These are phyloP conservation scores for Cytospora piceicola DNA, from an alignment of 2,329 filamentous ascomycete genomes.

Conservation along the genomic window DNA sequence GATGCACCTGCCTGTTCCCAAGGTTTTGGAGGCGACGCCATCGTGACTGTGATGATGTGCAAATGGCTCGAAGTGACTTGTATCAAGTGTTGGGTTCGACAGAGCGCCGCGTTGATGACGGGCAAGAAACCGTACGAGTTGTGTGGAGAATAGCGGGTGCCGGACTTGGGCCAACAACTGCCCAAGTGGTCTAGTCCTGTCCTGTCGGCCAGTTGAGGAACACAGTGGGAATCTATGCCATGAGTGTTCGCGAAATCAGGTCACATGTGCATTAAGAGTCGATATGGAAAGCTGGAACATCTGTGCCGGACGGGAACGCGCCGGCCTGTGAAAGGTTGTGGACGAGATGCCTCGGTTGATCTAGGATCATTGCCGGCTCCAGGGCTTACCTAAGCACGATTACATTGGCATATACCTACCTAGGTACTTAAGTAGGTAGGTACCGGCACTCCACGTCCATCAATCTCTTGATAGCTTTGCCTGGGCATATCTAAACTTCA, in stretches of 20 bases:
- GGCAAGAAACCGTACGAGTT: slow-evolving; percentile 6
- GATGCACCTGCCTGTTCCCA: slow-evolving; percentile 83
- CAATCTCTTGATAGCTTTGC: background rate
- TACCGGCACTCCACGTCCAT: background rate
- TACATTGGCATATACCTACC: too few relatives aligned
- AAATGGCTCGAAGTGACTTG: background rate
- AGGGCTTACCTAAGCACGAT: too few relatives aligned
- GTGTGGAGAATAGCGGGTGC: slow-evolving; percentile 20
- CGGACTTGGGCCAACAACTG: background rate
- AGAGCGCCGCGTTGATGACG: background rate
- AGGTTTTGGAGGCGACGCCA: slow-evolving; percentile 91
- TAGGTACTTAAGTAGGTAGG: background rate
- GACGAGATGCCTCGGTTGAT: slow-evolving; percentile 22
- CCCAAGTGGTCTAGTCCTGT: slow-evolving; percentile 4
- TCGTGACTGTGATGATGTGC: slow-evolving; percentile 36
- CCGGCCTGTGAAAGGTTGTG: slow-evolving; percentile 20
- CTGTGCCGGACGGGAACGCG: slow-evolving; percentile 4
- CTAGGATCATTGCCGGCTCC: background rate
- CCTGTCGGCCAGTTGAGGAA: slow-evolving; percentile 14
- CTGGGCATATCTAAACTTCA: background rate
- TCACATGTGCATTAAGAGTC: background rate
- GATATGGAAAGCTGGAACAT: background rate
- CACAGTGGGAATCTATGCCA: background rate
- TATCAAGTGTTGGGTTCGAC: background rate
- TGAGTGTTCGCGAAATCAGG: slow-evolving; percentile 1